Conservation (phyloP, 148 eudicot species). For the Dianthus caryophyllus region DNA sequence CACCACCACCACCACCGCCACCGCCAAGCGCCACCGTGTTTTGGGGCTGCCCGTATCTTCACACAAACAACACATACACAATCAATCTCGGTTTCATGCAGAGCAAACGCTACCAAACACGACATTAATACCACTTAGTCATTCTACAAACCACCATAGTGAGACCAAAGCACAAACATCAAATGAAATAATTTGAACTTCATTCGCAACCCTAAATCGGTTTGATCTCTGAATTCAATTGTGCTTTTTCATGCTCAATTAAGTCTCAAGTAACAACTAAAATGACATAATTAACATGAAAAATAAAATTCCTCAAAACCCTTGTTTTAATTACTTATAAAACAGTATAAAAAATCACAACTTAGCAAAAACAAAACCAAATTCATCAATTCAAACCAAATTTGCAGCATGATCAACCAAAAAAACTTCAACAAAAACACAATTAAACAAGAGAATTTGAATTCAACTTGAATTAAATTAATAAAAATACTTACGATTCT, state of each 20-base stretch:
- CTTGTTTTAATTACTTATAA: conserved; percentile 6
- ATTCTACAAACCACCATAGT: not conserved
- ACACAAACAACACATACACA: conserved; percentile 14
- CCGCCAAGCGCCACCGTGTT: conserved; percentile 41
- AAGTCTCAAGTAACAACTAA: conserved; percentile 4
- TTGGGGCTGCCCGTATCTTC: conserved; percentile 61
- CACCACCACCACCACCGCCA: conserved; percentile 41
- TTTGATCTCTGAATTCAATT: not conserved
- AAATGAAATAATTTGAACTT: not conserved
- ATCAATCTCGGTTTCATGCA: conserved; percentile 17
- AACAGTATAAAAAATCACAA: conserved; percentile 1
- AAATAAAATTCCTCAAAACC: conserved; percentile 8
- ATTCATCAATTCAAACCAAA: not conserved
- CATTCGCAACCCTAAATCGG: conserved; percentile 12
- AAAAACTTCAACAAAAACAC: not conserved
- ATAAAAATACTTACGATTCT: conserved; percentile 59
- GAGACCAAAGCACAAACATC: not conserved
- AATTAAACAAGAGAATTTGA: too few relatives aligned
- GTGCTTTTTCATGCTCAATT: conserved; percentile 11
- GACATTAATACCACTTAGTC: conserved; percentile 2
- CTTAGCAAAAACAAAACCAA: conserved; percentile 6
- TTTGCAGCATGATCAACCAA: not conserved
- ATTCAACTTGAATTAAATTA: conserved; percentile 4
- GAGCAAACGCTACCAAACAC: not conserved
- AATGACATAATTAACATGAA: not conserved